Conservation (phyloP, 768 basidiomycete species). For the Pisolithus albus region DNA sequence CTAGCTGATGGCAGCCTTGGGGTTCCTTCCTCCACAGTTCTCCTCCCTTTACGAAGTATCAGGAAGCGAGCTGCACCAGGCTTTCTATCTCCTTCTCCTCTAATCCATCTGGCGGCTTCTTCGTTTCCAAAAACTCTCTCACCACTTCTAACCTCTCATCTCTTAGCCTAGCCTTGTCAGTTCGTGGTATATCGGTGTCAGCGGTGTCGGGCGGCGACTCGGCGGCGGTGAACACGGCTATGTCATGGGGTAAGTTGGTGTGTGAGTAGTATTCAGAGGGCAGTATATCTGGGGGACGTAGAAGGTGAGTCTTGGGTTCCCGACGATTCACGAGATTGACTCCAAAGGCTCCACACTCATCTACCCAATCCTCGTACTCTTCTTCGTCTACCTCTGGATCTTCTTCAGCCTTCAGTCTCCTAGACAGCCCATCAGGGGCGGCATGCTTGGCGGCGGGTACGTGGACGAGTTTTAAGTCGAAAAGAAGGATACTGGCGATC, state of each 20-base stretch:
- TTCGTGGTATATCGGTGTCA: no score
- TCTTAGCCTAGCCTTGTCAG: background rate
- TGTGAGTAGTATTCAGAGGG: background rate
- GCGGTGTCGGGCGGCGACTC: no score
- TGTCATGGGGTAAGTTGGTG: background rate
- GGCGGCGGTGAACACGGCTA: no score
- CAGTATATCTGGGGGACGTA: background rate
- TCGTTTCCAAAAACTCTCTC: background rate
- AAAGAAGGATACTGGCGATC: background rate
- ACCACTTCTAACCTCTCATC: background rate
- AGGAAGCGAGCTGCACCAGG: background rate
- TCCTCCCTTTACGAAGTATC: background rate
- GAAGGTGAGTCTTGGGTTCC: background rate
- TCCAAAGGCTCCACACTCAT: background rate
- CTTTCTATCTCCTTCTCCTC: background rate
- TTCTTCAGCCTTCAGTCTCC: background rate
- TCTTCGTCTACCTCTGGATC: background rate
- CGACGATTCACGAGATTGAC: background rate
- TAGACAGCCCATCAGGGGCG: background rate
- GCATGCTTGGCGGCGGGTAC: background rate
- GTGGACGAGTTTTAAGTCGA: background rate
- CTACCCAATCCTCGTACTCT: background rate
- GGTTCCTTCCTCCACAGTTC: background rate
- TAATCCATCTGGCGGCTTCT: background rate
- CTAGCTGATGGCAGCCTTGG: background rate